phyloP scores from a whole-genome alignment of 306 rosid species.

The Acacia confusa region DNA sequence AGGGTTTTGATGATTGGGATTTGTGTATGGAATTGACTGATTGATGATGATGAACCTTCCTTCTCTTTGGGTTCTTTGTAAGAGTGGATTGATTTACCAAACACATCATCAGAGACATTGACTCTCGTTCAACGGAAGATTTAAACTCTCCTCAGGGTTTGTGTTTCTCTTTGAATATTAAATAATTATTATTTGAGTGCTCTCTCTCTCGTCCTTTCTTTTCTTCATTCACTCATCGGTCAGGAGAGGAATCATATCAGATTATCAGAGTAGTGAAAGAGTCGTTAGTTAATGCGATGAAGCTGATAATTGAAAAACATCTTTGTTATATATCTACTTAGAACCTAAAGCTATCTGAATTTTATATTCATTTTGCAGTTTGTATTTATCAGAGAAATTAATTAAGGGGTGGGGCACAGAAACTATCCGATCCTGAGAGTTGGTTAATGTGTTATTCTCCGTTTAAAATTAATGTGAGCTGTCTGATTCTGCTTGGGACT shows the following conservation, averaged over 20 bases:
- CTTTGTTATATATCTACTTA: neutral
- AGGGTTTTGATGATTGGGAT: neutral
- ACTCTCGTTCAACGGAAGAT: constrained; percentile 33
- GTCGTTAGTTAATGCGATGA: neutral
- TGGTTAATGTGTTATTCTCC: neutral
- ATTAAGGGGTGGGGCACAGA: neutral
- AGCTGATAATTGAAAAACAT: neutral
- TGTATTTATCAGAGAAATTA: neutral
- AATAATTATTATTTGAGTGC: neutral
- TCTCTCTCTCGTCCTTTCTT: neutral
- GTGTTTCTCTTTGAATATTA: neutral
- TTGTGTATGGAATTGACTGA: neutral
- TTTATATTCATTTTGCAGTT: neutral
- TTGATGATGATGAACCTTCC: neutral
- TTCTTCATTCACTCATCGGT: neutral
- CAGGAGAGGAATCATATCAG: neutral
- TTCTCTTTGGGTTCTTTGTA: constrained; percentile 30
- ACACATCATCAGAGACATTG: neutral
- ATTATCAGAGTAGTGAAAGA: neutral
- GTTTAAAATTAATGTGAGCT: neutral
- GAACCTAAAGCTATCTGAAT: neutral
- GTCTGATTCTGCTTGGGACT: constrained; percentile 12
- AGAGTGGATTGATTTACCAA: constrained; percentile 25
- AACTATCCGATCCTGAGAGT: neutral
- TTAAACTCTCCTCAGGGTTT: constrained; percentile 26